These are phyloP conservation scores for Ceratocystis papillata DNA, from an alignment of 2,329 filamentous ascomycete species.

Conservation along the genomic window DNA sequence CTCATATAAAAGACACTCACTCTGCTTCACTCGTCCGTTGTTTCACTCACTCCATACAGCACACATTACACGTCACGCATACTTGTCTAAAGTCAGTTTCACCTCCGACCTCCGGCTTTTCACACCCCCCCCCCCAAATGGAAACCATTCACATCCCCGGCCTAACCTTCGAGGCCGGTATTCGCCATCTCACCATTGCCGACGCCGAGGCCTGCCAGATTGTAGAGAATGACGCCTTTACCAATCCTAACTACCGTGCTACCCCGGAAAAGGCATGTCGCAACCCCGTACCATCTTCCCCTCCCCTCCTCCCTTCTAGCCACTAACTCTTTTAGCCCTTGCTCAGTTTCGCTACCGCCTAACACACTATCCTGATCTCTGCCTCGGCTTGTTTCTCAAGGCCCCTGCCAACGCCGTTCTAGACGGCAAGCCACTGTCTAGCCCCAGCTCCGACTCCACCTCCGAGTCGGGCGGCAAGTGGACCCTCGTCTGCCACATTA, in stretches of 20 bases:
- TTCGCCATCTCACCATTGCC: conserved; percentile 58
- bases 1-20: too few relatives aligned
- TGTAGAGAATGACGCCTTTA: conserved; percentile 46
- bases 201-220: conserved; percentile 51
- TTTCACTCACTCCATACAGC: too few relatives aligned
- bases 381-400: conserved; percentile 61
- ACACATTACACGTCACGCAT: neutral
- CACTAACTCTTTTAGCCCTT: neutral
- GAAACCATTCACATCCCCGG: conserved; percentile 3
- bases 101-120: neutral
- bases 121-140: neutral
- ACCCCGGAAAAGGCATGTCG: conserved; percentile 43
- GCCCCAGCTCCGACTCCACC: neutral
- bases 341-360: conserved; percentile 65
- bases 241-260: conserved; percentile 40
- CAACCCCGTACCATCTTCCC: neutral
- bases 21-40: too few relatives aligned
- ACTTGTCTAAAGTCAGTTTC: neutral
- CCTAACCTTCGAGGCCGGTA: conserved; percentile 12
- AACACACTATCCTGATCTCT: conserved; percentile 61
- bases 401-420: conserved; percentile 33
- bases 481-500: conserved; percentile 64
- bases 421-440: conserved; percentile 10
- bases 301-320: neutral
- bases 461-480: conserved; percentile 31